Conservation (phyloP, 106 monocot genomes). For the Amphibolis antarctica region DNA sequence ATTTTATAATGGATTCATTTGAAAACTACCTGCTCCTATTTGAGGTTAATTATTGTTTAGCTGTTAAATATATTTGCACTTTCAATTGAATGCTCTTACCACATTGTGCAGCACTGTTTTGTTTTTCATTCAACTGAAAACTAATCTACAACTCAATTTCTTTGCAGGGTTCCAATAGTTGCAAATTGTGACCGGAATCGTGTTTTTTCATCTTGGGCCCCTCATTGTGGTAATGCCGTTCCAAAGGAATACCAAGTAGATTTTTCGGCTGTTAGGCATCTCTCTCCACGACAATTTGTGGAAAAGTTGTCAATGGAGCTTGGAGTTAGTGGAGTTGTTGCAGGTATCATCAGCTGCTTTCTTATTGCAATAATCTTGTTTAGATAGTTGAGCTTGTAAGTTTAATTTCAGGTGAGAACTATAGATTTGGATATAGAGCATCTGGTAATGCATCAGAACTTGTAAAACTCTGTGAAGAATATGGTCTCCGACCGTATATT, state of each 20-base stretch:
- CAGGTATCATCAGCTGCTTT: conserved; percentile 43
- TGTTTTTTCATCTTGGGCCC: conserved; percentile 79
- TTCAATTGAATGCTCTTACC: background rate
- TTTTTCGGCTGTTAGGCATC: conserved; percentile 81
- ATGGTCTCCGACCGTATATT: conserved; percentile 51
- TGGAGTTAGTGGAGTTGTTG: conserved; percentile 77
- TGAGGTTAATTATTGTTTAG: background rate
- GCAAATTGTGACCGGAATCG: conserved; percentile 75
- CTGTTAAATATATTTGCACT: background rate
- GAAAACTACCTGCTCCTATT: background rate
- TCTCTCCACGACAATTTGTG: conserved; percentile 71
- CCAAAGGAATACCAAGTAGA: conserved; percentile 85
- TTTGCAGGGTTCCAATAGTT: conserved; percentile 75
- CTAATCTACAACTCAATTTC: background rate
- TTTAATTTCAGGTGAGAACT: conserved; percentile 67
- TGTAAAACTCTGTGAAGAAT: conserved; percentile 75
- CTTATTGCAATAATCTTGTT: background rate
- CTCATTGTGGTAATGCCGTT: conserved; percentile 47
- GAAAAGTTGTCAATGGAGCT: conserved; percentile 83
- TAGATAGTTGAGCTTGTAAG: background rate
- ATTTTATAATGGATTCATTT: too few species aligned
- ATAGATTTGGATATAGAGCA: conserved; percentile 95
- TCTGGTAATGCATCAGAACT: conserved; percentile 70
- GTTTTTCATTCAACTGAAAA: background rate
- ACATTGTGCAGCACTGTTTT: background rate